Base-by-base conservation (phyloP, 2,329 filamentous ascomycete genomes). In the Colletotrichum sp. region DNA sequence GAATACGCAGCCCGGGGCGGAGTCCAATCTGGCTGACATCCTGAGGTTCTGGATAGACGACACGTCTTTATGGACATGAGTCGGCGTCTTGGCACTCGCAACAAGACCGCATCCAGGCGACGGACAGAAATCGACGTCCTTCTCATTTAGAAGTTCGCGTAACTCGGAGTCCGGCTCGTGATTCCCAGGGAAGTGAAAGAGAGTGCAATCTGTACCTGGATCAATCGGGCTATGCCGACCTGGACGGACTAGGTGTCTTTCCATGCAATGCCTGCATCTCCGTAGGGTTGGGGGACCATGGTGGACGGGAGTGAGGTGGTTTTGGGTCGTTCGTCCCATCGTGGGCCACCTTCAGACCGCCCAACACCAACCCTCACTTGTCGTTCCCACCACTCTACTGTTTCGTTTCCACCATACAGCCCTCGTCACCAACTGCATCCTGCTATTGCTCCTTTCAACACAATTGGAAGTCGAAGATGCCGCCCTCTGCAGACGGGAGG, bases 291-390 rank as follows among this genome's bases (percentile, higher is more conserved):
- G 62, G 52, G 32, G 36, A 6, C n/a, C n/a, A 30, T n/a, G 32
- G 39, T n/a, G 8, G 16, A 44, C 34, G 13, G 26, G 69, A 39
- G 28, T 68, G 32, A 64, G 44, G 44, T 39, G 63, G 55, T 66
- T 66, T 34, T 44, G 32, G 44, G 67, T 65, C 70, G 73, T 76
- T 76, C 73, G 70, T 76, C 73, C 59, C 64, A 76, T 76, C 21
- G 26, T 60, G 39, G 26, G 26, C 21, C 57, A 44, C 44, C 57
- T 69, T 72, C 57, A 36, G 49, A 32, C 69, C 63, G 32, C 44
- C 26, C 39, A 28, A n/a, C 55, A 39, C 15, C 39, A n/a, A 16
- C 44, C 65, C 44, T 12, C 8, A 26, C 39, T 26, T 16, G 57
- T 52, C 16, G 44, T 52, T 18, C 69, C 26, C 44, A 52, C 69